Evolutionary conservation across 768 basidiomycete genomes (phyloP), one percentile per base, ranked within the genome.

Genomic region (Cubamyces sp.): DNA sequence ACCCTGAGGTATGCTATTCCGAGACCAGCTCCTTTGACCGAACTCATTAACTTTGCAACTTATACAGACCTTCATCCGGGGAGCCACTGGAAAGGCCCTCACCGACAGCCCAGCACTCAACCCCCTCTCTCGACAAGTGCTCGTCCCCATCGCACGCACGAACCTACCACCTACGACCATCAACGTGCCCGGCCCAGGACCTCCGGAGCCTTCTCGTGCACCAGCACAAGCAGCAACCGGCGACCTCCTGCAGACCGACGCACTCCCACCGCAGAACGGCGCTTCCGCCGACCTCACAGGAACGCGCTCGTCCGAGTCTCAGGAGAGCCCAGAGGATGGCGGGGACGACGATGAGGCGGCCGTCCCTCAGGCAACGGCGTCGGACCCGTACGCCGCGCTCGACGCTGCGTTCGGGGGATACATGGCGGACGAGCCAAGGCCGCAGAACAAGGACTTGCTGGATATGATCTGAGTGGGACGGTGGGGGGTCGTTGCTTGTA

Each of bases 61-160:
- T 23, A 39, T 25, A 5, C 52, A 94, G 91, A 96, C 94, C 2
- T 98, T 98, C 76, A 98, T 98, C 69, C 88, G 96, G 23, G 89
- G 89, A 66, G 92, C 95, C 8, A 82, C 87, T 46, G 90, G 92
- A 42, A 92, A 87, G 70, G 90, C 91, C 25, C 79, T 98, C 57
- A 74, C 78, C 54, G 96, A 98, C 74, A 95, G 91, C 49, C 93
- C 94, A 15, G 96, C 96, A 1, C 79, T 98, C 46, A 97, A 98
- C 71, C 71, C 85, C 0, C 83, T 91, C 62, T 96, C 94, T 1
- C 84, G 88, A 57, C 81, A 86, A 48, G 87, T 86, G 40, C 81
- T 92, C 12, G 82, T 92, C 19, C 82, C 88, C 5, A 73, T 89
- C 18, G 71, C 83, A 43, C 84, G 85, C 30, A 74, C 79, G 7